These are phyloP conservation scores for Raphidocelis subcapitata DNA, from an alignment of 139 green algal genomes.

Conservation along the genomic window DNA sequence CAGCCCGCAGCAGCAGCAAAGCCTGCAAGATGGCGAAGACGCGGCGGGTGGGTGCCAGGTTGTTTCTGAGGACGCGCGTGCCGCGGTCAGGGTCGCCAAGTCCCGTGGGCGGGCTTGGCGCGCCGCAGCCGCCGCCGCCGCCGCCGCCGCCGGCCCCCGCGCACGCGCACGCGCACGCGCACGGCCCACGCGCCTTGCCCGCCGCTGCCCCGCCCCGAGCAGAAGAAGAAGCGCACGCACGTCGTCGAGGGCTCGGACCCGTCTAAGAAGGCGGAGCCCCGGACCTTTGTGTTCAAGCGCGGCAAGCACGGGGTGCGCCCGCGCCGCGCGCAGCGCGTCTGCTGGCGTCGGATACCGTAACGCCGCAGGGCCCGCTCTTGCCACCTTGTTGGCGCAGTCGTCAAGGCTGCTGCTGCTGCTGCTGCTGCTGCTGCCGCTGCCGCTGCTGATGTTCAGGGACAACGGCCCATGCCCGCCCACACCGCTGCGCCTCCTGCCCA, in stretches of 20 bases:
- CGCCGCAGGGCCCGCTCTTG: too few relatives aligned
- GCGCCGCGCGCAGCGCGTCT: neutral
- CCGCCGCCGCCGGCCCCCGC: too few relatives aligned
- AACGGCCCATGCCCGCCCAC: neutral
- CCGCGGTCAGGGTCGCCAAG: too few relatives aligned
- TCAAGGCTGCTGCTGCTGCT: neutral
- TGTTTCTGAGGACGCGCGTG: too few relatives aligned
- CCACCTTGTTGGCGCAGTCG: neutral
- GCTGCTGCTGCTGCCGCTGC: neutral
- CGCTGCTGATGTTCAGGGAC: too few relatives aligned
- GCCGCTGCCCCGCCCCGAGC: neutral
- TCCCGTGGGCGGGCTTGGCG: too few relatives aligned
- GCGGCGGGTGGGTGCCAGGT: too few relatives aligned
- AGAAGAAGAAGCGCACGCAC: constrained; percentile 90
- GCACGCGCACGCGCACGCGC: too few relatives aligned
- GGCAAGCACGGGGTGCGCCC: constrained; percentile 60
- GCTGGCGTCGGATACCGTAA: neutral
- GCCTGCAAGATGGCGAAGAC: too few relatives aligned
- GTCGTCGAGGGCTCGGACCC: constrained; percentile 45
- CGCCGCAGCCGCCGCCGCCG: too few relatives aligned
- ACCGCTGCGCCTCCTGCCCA: neutral
- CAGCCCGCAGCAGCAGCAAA: too few relatives aligned
- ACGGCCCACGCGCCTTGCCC: too few relatives aligned
- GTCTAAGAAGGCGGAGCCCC: constrained; percentile 66
- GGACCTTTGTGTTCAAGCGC: constrained; percentile 86